Conservation (phyloP, 176 grass and related monocot genomes). For the Ensete ventricosum region DNA sequence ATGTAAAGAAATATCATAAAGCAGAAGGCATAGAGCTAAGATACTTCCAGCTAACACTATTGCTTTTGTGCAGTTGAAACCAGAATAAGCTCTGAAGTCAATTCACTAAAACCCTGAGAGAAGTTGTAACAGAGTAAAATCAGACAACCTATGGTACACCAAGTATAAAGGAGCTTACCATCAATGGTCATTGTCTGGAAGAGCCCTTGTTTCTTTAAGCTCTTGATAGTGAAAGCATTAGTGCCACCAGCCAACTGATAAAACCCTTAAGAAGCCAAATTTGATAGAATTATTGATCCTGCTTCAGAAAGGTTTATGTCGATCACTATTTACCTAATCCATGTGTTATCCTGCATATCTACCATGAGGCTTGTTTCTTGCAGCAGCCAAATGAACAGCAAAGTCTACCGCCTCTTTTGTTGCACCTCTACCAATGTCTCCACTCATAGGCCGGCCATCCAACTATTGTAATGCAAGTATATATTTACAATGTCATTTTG, state of each 20-base stretch:
- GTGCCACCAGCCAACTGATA: slow-evolving; percentile 89
- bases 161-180: slow-evolving; percentile 25
- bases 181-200: slow-evolving; percentile 36
- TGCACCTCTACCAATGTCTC: slow-evolving; percentile 81
- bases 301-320: background rate
- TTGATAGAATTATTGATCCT: slow-evolving; percentile 16
- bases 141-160: background rate
- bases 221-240: slow-evolving; percentile 64
- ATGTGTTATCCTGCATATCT: slow-evolving; percentile 13
- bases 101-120: background rate
- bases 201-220: slow-evolving; percentile 62
- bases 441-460: slow-evolving; percentile 87
- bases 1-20: background rate
- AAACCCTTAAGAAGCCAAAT: slow-evolving; percentile 57
- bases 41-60: no score
- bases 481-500: background rate
- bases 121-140: background rate
- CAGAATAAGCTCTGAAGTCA: background rate
- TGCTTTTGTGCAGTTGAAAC: background rate
- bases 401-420: slow-evolving; percentile 74
- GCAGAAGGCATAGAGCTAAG: no score
- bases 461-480: slow-evolving; percentile 34
- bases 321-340: background rate
- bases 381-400: slow-evolving; percentile 58
- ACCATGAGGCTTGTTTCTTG: slow-evolving; percentile 57